Percentiles rank a stretch among this genome's conserved stretches.
Evolutionary conservation across 345 rosid species (phyloP).

Genomic region (Rhodamnia rubescens): DNA sequence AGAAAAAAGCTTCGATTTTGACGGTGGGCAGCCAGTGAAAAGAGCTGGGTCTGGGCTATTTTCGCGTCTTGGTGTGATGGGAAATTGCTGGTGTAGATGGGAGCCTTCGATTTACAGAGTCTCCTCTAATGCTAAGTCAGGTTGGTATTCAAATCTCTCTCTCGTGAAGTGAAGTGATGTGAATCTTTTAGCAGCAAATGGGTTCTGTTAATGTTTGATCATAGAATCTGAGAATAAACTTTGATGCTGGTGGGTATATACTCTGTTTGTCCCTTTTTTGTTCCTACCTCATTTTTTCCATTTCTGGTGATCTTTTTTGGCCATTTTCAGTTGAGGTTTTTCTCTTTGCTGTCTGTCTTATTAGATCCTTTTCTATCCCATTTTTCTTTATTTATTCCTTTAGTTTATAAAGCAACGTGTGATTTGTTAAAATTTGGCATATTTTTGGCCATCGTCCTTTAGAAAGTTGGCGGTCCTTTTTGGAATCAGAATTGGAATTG

Average conservation of each 20-base stretch:
- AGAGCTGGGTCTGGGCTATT: background rate
- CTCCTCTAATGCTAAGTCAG: constrained; percentile 83
- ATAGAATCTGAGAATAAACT: background rate
- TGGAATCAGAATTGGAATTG: background rate
- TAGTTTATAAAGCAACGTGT: background rate
- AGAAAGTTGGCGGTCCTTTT: background rate
- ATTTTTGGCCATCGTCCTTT: background rate
- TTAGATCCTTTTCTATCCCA: background rate
- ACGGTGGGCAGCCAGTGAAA: constrained; percentile 5
- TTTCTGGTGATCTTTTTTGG: background rate
- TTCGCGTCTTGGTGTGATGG: constrained; percentile 39
- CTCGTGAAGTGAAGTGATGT: background rate
- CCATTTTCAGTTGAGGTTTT: background rate
- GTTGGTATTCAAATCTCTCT: constrained; percentile 17
- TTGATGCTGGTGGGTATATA: background rate
- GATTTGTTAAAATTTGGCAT: background rate
- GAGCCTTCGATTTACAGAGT: constrained; percentile 70
- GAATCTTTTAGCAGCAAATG: background rate
- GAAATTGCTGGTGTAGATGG: constrained; percentile 73
- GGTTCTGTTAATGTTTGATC: background rate
- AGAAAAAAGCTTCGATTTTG: constrained; percentile 4
- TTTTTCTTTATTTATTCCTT: background rate
- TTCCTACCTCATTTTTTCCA: background rate
- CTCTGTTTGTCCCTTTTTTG: background rate
- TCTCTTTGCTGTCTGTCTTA: background rate